phyloP scores from a whole-genome alignment of 2,329 filamentous ascomycete genomes.

The Atkinsonella texensis region DNA sequence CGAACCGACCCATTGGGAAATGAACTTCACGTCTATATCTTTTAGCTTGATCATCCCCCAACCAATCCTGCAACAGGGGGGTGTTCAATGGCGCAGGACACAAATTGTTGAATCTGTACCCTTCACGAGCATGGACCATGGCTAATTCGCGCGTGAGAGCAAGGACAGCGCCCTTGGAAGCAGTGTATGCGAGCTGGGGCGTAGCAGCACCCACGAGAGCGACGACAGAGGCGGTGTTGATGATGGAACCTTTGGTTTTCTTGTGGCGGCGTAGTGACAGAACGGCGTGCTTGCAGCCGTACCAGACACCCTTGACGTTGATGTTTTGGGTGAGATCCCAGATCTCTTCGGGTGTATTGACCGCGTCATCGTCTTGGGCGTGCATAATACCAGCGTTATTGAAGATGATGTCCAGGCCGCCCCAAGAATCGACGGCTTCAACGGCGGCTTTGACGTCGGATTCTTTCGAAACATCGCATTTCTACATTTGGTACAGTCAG shows the following conservation, averaged over 20 bases:
- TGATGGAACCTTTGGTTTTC: constrained; percentile 70
- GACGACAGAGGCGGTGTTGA: constrained; percentile 87
- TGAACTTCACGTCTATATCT: constrained; percentile 74
- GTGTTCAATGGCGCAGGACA: constrained; percentile 91
- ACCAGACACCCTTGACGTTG: constrained; percentile 99
- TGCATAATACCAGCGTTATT: constrained; percentile 99
- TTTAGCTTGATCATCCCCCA: constrained; percentile 77
- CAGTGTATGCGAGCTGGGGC: constrained; percentile 84
- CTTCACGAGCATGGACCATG: constrained; percentile 81
- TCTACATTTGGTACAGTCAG: constrained; percentile 10
- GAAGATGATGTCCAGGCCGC: constrained; percentile 84
- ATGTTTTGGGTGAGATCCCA: constrained; percentile 91
- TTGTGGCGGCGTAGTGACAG: constrained; percentile 66
- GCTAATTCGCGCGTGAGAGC: constrained; percentile 84
- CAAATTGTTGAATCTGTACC: constrained; percentile 79
- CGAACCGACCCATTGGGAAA: constrained; percentile 79
- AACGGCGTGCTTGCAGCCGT: constrained; percentile 83
- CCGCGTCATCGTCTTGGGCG: constrained; percentile 63
- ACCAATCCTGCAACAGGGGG: constrained; percentile 82
- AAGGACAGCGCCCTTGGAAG: constrained; percentile 84
- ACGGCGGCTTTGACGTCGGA: constrained; percentile 63
- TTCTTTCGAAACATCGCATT: constrained; percentile 76
- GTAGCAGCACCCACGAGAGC: constrained; percentile 79
- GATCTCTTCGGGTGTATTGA: constrained; percentile 77
- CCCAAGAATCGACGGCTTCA: constrained; percentile 67